Conservation (phyloP, 495 filamentous ascomycete genomes). For the Entonaema liquescens region DNA sequence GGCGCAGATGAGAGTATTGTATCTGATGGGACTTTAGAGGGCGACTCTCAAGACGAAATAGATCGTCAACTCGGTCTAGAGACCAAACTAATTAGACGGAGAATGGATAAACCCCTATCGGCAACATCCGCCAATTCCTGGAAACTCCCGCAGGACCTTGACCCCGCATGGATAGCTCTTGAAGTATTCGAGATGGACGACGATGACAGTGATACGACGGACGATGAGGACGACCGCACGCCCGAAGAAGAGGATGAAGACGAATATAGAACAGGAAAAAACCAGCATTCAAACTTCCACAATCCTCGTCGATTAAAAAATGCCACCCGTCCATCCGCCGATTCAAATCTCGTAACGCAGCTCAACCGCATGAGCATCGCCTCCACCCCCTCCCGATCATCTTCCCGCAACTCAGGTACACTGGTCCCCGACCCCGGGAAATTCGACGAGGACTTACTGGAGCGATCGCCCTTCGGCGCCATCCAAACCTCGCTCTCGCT, state of each 20-base stretch:
- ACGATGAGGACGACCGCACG: constrained; percentile 48
- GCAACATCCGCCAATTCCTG: constrained; percentile 54
- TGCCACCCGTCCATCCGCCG: constrained; percentile 42
- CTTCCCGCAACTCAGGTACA: constrained; percentile 24
- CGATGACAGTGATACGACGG: constrained; percentile 43
- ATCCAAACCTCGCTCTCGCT: constrained; percentile 89
- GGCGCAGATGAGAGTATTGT: constrained; percentile 17
- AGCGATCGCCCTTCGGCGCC: constrained; percentile 52
- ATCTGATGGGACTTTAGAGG: constrained; percentile 23
- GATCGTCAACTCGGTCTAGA: constrained; percentile 72
- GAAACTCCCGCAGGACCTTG: constrained; percentile 79
- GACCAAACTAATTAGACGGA: constrained; percentile 13
- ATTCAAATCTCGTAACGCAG: constrained; percentile 52
- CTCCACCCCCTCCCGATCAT: constrained; percentile 30
- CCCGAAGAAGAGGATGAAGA: constrained; percentile 43
- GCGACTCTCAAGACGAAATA: constrained; percentile 66
- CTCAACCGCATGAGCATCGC: constrained; percentile 53
- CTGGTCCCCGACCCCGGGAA: constrained; percentile 3
- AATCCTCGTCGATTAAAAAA: constrained; percentile 23
- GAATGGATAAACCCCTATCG: background rate
- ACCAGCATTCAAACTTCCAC: constrained; percentile 13
- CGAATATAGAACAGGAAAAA: constrained; percentile 27
- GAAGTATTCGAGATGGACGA: constrained; percentile 78
- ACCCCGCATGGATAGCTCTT: constrained; percentile 95
- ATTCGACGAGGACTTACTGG: constrained; percentile 32